These are phyloP conservation scores for Auxenochlorella pyrenoidosa DNA, from an alignment of 139 green algal genomes.

Conservation along the genomic window DNA sequence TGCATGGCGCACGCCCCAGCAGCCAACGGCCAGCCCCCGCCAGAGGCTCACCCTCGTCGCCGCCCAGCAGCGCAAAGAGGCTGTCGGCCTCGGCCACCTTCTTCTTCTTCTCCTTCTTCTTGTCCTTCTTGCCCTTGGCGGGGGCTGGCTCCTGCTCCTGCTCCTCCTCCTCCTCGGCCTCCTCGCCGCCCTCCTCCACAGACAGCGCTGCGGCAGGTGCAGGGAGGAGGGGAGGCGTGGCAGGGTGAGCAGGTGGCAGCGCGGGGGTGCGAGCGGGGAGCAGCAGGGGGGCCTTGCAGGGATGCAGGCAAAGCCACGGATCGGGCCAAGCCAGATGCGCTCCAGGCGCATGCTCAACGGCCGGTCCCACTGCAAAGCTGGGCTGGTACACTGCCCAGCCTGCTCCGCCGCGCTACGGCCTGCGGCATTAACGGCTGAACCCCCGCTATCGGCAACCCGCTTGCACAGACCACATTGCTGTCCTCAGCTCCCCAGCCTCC, in stretches of 20 bases:
- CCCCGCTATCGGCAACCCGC: background rate
- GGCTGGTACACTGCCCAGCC: too few relatives aligned
- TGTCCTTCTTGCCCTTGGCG: conserved; percentile 11
- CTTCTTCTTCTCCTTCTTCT: conserved; percentile 70
- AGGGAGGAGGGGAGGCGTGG: background rate
- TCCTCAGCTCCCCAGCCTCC: background rate
- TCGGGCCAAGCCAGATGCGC: background rate
- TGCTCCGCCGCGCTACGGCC: background rate
- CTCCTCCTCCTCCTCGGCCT: conserved; percentile 38
- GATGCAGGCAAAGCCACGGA: too few relatives aligned
- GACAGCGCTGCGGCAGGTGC: background rate
- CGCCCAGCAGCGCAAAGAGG: conserved; percentile 71
- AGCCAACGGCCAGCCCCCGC: too few relatives aligned
- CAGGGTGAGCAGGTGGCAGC: conserved; percentile 3
- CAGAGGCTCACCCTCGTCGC: conserved; percentile 16
- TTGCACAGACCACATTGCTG: background rate
- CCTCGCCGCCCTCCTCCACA: conserved; percentile 24
- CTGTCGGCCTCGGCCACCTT: conserved; percentile 34
- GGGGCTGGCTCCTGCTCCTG: conserved; percentile 35
- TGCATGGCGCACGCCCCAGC: too few relatives aligned
- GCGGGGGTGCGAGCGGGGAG: too few relatives aligned
- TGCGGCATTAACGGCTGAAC: background rate
- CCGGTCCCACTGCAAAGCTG: too few relatives aligned
- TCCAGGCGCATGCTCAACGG: too few relatives aligned
- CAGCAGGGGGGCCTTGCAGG: background rate